phyloP scores from a whole-genome alignment of 2,329 filamentous ascomycete genomes.

The Pyrenophora teres region DNA sequence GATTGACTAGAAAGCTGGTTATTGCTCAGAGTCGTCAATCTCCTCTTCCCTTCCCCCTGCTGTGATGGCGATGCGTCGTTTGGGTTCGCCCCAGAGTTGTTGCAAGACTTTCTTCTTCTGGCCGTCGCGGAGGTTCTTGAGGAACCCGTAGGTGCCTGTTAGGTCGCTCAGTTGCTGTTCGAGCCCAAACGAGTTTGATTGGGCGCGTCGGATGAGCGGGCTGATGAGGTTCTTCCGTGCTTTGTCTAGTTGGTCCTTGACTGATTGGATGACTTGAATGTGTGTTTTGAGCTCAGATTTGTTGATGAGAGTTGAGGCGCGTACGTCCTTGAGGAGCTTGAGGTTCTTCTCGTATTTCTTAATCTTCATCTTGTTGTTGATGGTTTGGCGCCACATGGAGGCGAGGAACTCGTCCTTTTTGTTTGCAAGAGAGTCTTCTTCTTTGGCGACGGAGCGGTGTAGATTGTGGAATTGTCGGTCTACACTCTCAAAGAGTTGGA shows the following conservation, averaged over 20 bases:
- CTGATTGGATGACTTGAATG: conserved; percentile 78
- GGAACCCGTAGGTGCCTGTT: conserved; percentile 76
- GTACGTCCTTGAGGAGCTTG: conserved; percentile 75
- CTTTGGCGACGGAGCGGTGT: conserved; percentile 81
- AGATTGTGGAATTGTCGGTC: conserved; percentile 90
- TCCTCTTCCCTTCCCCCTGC: conserved; percentile 24
- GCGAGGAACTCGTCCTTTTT: conserved; percentile 80
- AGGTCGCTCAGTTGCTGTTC: conserved; percentile 86
- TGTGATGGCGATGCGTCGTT: conserved; percentile 37
- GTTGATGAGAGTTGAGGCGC: conserved; percentile 82
- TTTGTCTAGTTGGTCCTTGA: conserved; percentile 87
- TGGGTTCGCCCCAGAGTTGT: conserved; percentile 61
- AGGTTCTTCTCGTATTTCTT: conserved; percentile 92
- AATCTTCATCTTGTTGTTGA: conserved; percentile 77
- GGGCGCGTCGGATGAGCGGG: conserved; percentile 75
- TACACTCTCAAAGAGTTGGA: conserved; percentile 88
- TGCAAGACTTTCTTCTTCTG: conserved; percentile 86
- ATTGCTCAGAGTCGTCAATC: conserved; percentile 16
- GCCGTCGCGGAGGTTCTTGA: conserved; percentile 73
- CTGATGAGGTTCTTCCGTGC: conserved; percentile 81
- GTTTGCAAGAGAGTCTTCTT: conserved; percentile 79
- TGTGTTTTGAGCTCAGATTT: conserved; percentile 86
- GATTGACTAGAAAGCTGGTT: background rate
- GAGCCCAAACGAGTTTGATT: conserved; percentile 71
- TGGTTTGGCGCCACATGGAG: conserved; percentile 81